These are phyloP conservation scores for Triangularia setosa DNA, from an alignment of 2,329 filamentous ascomycete species.

Conservation along the genomic window DNA sequence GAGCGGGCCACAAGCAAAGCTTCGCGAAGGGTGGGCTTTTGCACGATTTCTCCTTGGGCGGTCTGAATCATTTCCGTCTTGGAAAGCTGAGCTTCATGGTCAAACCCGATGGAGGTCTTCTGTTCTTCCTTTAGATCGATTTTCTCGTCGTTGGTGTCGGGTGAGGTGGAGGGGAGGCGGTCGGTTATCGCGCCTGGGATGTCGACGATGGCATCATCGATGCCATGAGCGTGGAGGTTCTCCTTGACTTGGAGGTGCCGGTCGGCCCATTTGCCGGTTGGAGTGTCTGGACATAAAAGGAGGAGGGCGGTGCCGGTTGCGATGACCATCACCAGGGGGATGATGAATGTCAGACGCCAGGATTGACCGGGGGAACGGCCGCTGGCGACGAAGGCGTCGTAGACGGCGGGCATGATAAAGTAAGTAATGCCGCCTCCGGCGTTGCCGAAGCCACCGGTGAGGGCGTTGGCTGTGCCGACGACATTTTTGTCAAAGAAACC, in stretches of 20 bases:
- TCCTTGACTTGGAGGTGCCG: conserved; percentile 55
- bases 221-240: conserved; percentile 41
- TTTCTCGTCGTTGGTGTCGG: conserved; percentile 36
- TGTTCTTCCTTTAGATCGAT: conserved; percentile 18
- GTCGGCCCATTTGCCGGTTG: conserved; percentile 76
- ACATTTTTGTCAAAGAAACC: conserved; percentile 92
- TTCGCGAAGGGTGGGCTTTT: conserved; percentile 48
- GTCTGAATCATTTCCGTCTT: conserved; percentile 48
- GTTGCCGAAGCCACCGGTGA: conserved; percentile 83
- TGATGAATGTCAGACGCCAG: conserved; percentile 81
- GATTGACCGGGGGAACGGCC: conserved; percentile 63
- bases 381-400: conserved; percentile 64
- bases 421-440: conserved; percentile 87
- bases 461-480: conserved; percentile 80
- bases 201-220: conserved; percentile 43
- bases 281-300: conserved; percentile 74
- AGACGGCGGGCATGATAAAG: conserved; percentile 89
- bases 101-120: conserved; percentile 32
- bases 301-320: conserved; percentile 64
- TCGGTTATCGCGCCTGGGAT: conserved; percentile 49
- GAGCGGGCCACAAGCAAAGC: conserved; percentile 44
- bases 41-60: conserved; percentile 4
- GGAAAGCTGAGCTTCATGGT: conserved; percentile 47
- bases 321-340: conserved; percentile 75
- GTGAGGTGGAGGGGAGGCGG: conserved; percentile 16